phyloP scores from a whole-genome alignment of 1,284 basidiomycete species.

The Irpex rosettiformis region DNA sequence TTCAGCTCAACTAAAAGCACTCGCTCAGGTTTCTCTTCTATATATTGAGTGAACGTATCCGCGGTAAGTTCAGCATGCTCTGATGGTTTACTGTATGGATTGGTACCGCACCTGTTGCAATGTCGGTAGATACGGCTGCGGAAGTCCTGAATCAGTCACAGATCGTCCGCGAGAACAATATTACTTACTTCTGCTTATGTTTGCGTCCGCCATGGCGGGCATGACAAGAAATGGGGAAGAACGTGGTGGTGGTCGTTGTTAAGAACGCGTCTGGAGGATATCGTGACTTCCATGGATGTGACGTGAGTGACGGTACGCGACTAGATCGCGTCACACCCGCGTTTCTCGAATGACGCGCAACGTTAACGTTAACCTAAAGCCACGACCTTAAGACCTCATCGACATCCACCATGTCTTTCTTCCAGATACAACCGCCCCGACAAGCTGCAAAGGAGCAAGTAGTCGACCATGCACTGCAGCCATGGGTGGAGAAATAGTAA shows the following conservation, averaged over 20 bases:
- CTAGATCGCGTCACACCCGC: conserved; percentile 10
- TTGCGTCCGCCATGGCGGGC: conserved; percentile 23
- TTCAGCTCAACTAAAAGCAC: conserved; percentile 55
- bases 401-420: conserved; percentile 43
- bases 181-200: conserved; percentile 20
- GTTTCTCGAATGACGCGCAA: background rate
- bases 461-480: conserved; percentile 69
- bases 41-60: background rate
- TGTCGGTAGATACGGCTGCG: conserved; percentile 2
- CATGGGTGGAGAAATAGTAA: conserved; percentile 99
- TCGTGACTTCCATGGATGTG: conserved; percentile 7
- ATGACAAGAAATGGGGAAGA: conserved; percentile 12
- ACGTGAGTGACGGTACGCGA: conserved; percentile 13
- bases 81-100: background rate
- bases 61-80: background rate
- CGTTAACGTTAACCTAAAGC: background rate
- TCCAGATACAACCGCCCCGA: conserved; percentile 43
- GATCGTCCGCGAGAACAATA: background rate
- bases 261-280: conserved; percentile 7
- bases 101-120: conserved; percentile 10
- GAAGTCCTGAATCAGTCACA: background rate
- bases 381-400: conserved; percentile 1
- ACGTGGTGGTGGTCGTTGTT: conserved; percentile 13
- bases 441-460: conserved; percentile 36
- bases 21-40: conserved; percentile 34